Percentiles rank a stretch among this genome's conserved stretches.
These are phyloP conservation scores for Cucumis melo DNA, from an alignment of 306 rosid species.

Conservation along the genomic window DNA sequence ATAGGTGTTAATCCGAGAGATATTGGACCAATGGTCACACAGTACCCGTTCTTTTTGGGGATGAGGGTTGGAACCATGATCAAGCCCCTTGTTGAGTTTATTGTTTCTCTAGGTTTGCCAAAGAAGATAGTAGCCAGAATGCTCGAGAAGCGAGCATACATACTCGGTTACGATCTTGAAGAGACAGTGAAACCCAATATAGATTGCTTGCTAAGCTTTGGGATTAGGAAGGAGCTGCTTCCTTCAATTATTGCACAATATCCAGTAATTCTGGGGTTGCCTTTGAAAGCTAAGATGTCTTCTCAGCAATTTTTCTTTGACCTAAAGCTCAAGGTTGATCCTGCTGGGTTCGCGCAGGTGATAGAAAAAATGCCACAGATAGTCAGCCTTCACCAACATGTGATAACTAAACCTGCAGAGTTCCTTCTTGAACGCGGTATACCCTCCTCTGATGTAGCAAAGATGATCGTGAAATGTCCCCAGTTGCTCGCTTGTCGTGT, in stretches of 20 bases:
- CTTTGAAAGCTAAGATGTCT: slow-evolving; percentile 78
- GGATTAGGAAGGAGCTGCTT: slow-evolving; percentile 49
- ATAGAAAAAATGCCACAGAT: slow-evolving; percentile 94
- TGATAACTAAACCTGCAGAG: slow-evolving; percentile 67
- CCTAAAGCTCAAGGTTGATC: slow-evolving; percentile 82
- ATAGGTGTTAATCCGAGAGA: slow-evolving; percentile 83
- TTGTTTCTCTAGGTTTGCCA: slow-evolving; percentile 57
- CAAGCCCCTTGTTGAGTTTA: slow-evolving; percentile 62
- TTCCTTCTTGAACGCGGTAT: slow-evolving; percentile 59
- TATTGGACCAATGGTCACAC: slow-evolving; percentile 89
- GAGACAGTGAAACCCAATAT: slow-evolving; percentile 80
- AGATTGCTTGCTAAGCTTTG: slow-evolving; percentile 70
- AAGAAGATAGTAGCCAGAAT: slow-evolving; percentile 68
- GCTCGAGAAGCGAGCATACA: slow-evolving; percentile 79
- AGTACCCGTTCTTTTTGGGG: slow-evolving; percentile 72
- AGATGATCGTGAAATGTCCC: slow-evolving; percentile 69
- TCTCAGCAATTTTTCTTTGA: slow-evolving; percentile 72
- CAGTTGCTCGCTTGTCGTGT: slow-evolving; percentile 51
- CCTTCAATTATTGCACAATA: slow-evolving; percentile 64
- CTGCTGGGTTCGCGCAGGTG: slow-evolving; percentile 62
- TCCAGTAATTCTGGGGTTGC: slow-evolving; percentile 73
- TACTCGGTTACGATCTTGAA: slow-evolving; percentile 66
- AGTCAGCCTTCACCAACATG: slow-evolving; percentile 69
- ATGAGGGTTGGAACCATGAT: slow-evolving; percentile 93
- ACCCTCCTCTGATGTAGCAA: slow-evolving; percentile 42